These are phyloP conservation scores for Nasturtium officinale DNA, from an alignment of 345 rosid genomes.

Conservation along the genomic window DNA sequence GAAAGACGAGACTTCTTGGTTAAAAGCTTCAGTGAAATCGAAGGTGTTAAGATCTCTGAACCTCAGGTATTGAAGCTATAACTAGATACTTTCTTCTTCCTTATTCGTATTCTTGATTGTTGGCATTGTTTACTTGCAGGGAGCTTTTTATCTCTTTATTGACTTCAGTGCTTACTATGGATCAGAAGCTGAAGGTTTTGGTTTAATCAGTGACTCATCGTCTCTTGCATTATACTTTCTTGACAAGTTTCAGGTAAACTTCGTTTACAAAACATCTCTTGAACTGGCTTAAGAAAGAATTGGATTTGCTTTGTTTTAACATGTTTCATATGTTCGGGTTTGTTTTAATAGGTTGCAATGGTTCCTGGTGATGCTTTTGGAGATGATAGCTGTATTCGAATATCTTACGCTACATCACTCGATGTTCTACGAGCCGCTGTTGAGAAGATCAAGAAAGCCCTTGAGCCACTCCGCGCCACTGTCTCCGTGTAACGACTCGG, in stretches of 20 bases:
- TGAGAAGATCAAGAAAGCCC: constrained; percentile 78
- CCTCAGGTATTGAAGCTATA: constrained; percentile 66
- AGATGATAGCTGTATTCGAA: constrained; percentile 81
- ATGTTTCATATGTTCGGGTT: not conserved
- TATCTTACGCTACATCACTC: constrained; percentile 89
- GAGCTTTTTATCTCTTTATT: constrained; percentile 91
- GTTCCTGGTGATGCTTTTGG: constrained; percentile 99
- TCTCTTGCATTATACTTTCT: constrained; percentile 68
- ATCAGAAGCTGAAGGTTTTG: constrained; percentile 74
- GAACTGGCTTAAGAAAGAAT: not conserved
- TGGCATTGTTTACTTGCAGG: constrained; percentile 53
- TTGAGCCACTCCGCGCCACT: constrained; percentile 55
- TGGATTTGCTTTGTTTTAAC: too few relatives aligned
- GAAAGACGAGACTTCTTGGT: constrained; percentile 92
- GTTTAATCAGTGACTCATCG: constrained; percentile 64
- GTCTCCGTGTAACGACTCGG: constrained; percentile 48
- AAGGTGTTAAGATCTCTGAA: constrained; percentile 80
- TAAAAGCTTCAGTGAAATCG: constrained; percentile 69
- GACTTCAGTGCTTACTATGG: constrained; percentile 89
- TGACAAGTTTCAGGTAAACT: constrained; percentile 46
- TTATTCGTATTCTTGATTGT: constrained; percentile 6
- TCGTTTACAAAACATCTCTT: not conserved
- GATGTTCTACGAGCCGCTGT: constrained; percentile 74
- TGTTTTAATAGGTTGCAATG: constrained; percentile 68
- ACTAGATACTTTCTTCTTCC: constrained; percentile 9